phyloP scores from a whole-genome alignment of 2,329 filamentous ascomycete genomes.

The Truncatella angustata region DNA sequence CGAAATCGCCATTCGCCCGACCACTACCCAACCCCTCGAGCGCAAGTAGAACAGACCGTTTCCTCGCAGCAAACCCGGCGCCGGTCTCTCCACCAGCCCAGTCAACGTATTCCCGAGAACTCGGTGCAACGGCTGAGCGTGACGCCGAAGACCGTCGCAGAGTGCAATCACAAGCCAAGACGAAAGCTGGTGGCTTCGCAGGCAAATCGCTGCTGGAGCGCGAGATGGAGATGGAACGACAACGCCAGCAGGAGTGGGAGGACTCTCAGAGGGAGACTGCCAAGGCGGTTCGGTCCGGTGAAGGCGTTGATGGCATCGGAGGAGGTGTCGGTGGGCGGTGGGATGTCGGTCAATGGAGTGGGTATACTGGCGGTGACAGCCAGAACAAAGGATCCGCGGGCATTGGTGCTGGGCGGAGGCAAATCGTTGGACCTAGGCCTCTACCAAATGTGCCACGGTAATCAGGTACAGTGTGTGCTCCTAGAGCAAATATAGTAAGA shows the following conservation, averaged over 20 bases:
- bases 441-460: slow-evolving; percentile 48
- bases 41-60: slow-evolving; percentile 52
- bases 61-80: slow-evolving; percentile 52
- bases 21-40: slow-evolving; percentile 21
- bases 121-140: slow-evolving; percentile 58
- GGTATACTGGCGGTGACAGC: slow-evolving; percentile 72
- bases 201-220: slow-evolving; percentile 71
- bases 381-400: slow-evolving; percentile 67
- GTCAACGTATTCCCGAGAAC: slow-evolving; percentile 53
- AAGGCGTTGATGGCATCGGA: slow-evolving; percentile 60
- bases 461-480: too few relatives aligned
- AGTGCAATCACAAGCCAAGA: slow-evolving; percentile 55
- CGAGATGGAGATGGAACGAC: slow-evolving; percentile 77
- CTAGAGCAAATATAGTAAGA: too few relatives aligned
- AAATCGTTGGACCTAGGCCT: slow-evolving; percentile 77
- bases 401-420: slow-evolving; percentile 68
- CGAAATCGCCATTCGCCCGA: slow-evolving; percentile 20
- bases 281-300: slow-evolving; percentile 48
- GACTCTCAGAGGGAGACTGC: slow-evolving; percentile 66
- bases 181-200: slow-evolving; percentile 62
- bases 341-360: slow-evolving; percentile 75
- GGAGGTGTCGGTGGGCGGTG: slow-evolving; percentile 68
- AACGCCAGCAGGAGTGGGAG: slow-evolving; percentile 79
- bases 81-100: slow-evolving; percentile 40
- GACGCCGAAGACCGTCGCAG: slow-evolving; percentile 62